Evolutionary conservation across 164 flowering plant genomes (phyloP), one percentile per base, ranked within the genome.

Genomic region (Magnolia kwangsiensis): DNA sequence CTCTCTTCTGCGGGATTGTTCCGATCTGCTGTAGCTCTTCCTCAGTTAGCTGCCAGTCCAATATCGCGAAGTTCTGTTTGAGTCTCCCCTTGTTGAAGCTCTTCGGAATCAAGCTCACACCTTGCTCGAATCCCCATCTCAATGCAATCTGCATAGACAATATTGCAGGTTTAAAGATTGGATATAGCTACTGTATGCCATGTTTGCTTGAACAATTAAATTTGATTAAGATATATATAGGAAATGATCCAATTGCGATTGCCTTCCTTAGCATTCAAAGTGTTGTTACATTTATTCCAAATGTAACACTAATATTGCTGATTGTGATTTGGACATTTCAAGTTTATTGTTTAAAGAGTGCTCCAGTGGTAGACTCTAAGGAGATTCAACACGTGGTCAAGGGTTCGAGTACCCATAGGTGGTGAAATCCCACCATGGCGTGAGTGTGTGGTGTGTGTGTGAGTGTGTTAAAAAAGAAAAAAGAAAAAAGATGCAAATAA

Each of bases 101-200:
- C 78, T 84, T 84, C 29, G 75, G 78, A 50, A 84, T 49, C 13
- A 76, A 23, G 66, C 71, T 78, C 51, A 79, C 84, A 29, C 86
- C 86, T 75, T 82, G 81, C 58, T 82, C 78, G 49, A 68, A 31
- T 78, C 78, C 77, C 86, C 86, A 84, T 72, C 81, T 81, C 71
- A 81, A 69, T 23, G 79, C 78, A 55, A 84, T 74, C 86, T 84
- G 77, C 19, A 4, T 21, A 61, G 5, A 1, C 29, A 55, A 71
- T 27, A 27, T 27, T 72, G 21, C 27, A 49, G 4, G 29, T 50
- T 18, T 31, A 63, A 11, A 55, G 61, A 55, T 55, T 55, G 19
- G 13, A 3, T 19, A 4, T 11, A 11, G 61, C 61, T 55, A 3
- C 19, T 16, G 16, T 11, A 16, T 16, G 13, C 61, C 2, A 55